phyloP scores from a whole-genome alignment of 345 rosid genomes.

The Turritis glabra region DNA sequence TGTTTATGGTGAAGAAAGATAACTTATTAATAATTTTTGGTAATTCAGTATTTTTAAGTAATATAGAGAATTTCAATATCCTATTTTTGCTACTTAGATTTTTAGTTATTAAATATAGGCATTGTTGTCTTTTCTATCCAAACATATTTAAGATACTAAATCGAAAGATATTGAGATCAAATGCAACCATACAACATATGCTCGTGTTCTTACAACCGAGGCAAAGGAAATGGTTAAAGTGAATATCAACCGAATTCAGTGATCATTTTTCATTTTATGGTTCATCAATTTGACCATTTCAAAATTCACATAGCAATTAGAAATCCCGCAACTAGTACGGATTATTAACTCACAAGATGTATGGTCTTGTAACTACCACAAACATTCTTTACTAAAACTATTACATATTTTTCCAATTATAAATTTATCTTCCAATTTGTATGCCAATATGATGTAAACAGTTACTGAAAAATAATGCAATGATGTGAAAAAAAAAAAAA shows the following conservation, averaged over 20 bases:
- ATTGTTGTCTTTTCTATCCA: no score
- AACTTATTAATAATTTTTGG: neutral
- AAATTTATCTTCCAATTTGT: neutral
- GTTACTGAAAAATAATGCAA: neutral
- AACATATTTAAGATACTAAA: neutral
- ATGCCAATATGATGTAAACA: neutral
- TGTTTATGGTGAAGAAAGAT: neutral
- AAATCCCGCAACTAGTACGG: neutral
- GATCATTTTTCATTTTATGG: no score
- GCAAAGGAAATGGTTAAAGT: no score
- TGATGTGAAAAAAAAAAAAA: neutral
- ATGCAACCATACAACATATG: neutral
- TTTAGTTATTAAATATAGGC: no score
- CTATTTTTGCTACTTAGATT: no score
- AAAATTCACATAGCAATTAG: neutral
- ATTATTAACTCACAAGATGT: neutral
- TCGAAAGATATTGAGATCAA: neutral
- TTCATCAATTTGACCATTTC: neutral
- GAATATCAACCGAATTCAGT: no score
- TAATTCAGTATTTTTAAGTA: neutral
- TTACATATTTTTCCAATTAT: neutral
- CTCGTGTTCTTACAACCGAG: no score
- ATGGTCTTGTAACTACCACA: neutral
- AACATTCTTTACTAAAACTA: neutral
- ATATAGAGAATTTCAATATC: no score